Evolutionary conservation across 345 rosid genomes (phyloP).

Genomic region (Trapa bicornis): DNA sequence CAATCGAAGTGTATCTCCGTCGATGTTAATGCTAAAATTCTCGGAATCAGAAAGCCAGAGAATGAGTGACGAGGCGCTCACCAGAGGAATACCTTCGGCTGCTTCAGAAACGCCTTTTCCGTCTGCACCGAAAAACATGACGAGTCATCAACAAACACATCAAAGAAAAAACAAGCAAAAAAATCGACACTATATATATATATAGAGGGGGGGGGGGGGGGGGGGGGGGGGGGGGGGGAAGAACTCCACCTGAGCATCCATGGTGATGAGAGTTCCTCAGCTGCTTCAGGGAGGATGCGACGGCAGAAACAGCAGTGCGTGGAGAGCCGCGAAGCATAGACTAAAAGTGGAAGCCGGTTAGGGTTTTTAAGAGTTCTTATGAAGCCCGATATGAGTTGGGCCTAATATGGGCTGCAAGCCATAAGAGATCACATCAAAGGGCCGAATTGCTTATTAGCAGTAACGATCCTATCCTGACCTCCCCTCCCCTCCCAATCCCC

Average conservation of each 20-base stretch:
- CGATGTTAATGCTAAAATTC: no score
- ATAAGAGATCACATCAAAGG: not conserved
- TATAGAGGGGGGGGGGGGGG: no score
- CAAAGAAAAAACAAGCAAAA: not conserved
- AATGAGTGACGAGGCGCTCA: not conserved
- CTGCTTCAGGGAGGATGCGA: not conserved
- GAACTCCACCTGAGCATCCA: not conserved
- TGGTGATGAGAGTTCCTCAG: not conserved
- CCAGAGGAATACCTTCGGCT: constrained; percentile 4
- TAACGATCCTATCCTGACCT: no score
- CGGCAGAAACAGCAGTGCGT: not conserved
- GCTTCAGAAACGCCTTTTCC: constrained; percentile 5
- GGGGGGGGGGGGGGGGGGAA: not conserved
- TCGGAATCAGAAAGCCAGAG: not conserved
- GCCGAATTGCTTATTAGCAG: not conserved
- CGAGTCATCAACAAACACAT: not conserved
- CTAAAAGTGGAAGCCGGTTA: not conserved
- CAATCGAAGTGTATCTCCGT: no score
- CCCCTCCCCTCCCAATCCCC: no score
- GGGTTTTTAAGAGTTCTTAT: not conserved
- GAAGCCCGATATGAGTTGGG: not conserved
- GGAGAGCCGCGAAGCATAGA: not conserved
- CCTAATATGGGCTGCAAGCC: not conserved
- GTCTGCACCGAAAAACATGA: not conserved
- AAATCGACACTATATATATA: not conserved